Evolutionary conservation across 257 asterid species (phyloP).

Genomic region (Gentiana dahurica): DNA sequence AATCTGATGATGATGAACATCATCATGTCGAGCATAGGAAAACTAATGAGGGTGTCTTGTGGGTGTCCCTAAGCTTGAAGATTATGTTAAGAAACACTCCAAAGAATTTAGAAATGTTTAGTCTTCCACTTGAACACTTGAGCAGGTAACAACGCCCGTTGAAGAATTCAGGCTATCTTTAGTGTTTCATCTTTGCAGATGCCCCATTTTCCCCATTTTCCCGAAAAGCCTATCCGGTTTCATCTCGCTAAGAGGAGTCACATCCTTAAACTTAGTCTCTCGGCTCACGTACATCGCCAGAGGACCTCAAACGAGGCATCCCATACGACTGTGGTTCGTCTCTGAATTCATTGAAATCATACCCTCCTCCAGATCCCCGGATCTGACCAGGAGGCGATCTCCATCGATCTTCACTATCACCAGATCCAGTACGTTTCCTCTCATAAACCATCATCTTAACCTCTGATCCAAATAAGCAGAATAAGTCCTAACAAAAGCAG

Average conservation of each 20-base stretch:
- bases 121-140: too few species aligned
- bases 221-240: conserved; percentile 53
- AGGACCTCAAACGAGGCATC: conserved; percentile 56
- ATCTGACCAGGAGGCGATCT: conserved; percentile 45
- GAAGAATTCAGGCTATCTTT: too few species aligned
- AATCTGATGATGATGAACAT: too few species aligned
- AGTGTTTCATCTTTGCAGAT: too few species aligned
- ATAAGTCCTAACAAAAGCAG: conserved; percentile 21
- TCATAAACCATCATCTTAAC: conserved; percentile 17
- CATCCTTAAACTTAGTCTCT: conserved; percentile 35
- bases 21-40: too few species aligned
- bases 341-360: conserved; percentile 35
- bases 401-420: conserved; percentile 23
- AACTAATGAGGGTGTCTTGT: conserved; percentile 24
- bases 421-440: conserved; percentile 32
- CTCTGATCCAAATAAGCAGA: conserved; percentile 53
- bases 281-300: conserved; percentile 50
- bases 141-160: too few species aligned
- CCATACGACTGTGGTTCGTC: conserved; percentile 38
- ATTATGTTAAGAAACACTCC: too few species aligned
- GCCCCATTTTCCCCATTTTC: conserved; percentile 31
- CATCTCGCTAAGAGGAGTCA: conserved; percentile 69
- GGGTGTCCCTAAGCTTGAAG: too few species aligned
- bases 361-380: conserved; percentile 26
- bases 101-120: too few species aligned